phyloP scores from a whole-genome alignment of 495 filamentous ascomycete species.

The Penicillium herquei region DNA sequence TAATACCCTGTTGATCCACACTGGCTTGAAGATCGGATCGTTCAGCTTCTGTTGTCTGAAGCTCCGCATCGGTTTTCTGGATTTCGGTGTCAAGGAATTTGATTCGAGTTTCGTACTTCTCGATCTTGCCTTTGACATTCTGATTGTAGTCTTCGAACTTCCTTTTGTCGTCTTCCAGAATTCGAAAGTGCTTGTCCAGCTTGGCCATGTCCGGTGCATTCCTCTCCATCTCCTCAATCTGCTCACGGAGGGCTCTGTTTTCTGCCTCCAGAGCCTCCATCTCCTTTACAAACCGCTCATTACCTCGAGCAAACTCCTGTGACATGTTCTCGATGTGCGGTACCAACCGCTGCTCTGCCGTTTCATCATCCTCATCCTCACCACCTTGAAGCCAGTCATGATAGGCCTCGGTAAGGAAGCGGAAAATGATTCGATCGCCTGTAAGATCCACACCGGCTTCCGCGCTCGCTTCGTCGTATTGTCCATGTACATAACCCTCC shows the following conservation, averaged over 20 bases:
- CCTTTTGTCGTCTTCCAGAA: constrained; percentile 83
- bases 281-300: constrained; percentile 76
- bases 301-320: constrained; percentile 77
- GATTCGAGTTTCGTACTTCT: constrained; percentile 77
- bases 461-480: constrained; percentile 85
- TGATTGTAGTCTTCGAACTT: constrained; percentile 94
- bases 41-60: constrained; percentile 78
- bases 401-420: constrained; percentile 86
- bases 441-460: constrained; percentile 84
- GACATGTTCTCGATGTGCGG: constrained; percentile 92
- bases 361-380: constrained; percentile 81
- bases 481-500: constrained; percentile 68
- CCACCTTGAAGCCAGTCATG: constrained; percentile 80
- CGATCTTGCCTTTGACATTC: constrained; percentile 70
- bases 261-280: constrained; percentile 80
- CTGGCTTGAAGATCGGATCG: constrained; percentile 73
- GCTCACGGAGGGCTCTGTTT: constrained; percentile 69
- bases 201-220: constrained; percentile 76
- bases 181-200: constrained; percentile 78
- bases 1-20: constrained; percentile 89
- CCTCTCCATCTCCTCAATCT: constrained; percentile 86
- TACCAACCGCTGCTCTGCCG: constrained; percentile 66
- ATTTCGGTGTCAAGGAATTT: constrained; percentile 77
- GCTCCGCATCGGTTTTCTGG: constrained; percentile 70
- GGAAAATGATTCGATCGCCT: constrained; percentile 88